Evolutionary conservation across 148 eudicot genomes (phyloP).

Genomic region (Arbutus unedo): DNA sequence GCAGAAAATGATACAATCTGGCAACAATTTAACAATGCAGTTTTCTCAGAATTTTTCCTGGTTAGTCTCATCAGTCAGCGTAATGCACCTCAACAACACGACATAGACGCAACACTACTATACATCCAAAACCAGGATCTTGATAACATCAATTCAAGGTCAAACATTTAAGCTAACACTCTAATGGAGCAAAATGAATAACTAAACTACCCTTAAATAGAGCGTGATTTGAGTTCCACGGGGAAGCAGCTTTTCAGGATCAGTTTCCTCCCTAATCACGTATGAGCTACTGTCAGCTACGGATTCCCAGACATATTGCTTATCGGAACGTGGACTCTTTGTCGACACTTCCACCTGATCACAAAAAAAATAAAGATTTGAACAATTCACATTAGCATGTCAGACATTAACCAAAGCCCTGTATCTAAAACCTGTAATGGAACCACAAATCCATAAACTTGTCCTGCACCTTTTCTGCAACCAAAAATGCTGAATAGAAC

Average conservation of each 20-base stretch:
- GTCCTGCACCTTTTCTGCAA: slow-evolving; percentile 72
- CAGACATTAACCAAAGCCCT: background rate
- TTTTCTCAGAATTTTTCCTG: background rate
- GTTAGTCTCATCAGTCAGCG: background rate
- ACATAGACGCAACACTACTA: background rate
- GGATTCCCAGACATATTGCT: slow-evolving; percentile 91
- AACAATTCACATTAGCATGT: background rate
- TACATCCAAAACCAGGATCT: background rate
- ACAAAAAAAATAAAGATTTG: background rate
- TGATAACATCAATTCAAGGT: background rate
- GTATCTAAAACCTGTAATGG: background rate
- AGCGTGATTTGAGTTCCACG: slow-evolving; percentile 94
- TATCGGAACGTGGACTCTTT: slow-evolving; percentile 91
- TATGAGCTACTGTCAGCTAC: slow-evolving; percentile 88
- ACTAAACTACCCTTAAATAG: slow-evolving; percentile 56
- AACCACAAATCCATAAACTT: background rate
- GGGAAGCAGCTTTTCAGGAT: slow-evolving; percentile 66
- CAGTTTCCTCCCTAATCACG: slow-evolving; percentile 81
- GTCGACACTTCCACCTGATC: slow-evolving; percentile 85
- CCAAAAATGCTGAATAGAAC: slow-evolving; percentile 96
- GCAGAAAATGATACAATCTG: background rate
- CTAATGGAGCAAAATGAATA: background rate
- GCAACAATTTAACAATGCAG: background rate
- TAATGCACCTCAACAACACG: slow-evolving; percentile 3
- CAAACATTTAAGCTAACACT: background rate